Evolutionary conservation across 202 grass and related monocot species (phyloP).

Genomic region (Hordeum pubiflorum): DNA sequence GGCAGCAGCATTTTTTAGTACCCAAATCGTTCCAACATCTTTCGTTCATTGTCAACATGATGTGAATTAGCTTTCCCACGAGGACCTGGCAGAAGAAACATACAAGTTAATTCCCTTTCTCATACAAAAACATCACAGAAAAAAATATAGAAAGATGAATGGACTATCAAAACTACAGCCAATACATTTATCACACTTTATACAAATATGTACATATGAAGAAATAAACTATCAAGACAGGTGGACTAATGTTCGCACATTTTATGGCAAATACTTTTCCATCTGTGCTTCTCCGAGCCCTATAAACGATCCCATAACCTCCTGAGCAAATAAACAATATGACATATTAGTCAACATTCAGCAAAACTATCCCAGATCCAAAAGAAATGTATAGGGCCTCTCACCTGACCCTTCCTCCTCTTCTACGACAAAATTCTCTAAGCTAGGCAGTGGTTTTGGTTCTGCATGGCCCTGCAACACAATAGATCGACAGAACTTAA

Average conservation of each 20-base stretch:
- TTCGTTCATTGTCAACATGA: conserved; percentile 83
- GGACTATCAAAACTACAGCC: neutral
- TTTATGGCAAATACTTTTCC: conserved; percentile 71
- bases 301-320: conserved; percentile 90
- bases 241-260: conserved; percentile 49
- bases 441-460: conserved; percentile 56
- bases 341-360: conserved; percentile 9
- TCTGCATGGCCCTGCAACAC: conserved; percentile 41
- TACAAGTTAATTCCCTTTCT: conserved; percentile 25
- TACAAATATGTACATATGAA: neutral
- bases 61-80: conserved; percentile 79
- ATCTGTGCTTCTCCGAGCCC: conserved; percentile 59
- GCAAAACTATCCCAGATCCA: neutral
- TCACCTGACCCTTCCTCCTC: conserved; percentile 98
- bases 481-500: neutral
- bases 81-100: conserved; percentile 55
- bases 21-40: conserved; percentile 92
- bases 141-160: neutral
- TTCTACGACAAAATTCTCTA: conserved; percentile 64
- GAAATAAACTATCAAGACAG: conserved; percentile 13
- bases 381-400: conserved; percentile 5
- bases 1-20: conserved; percentile 30
- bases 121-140: neutral
- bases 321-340: conserved; percentile 38
- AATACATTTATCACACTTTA: neutral